A percentile compares a stretch with the other conserved stretches of the same genome.
These are phyloP conservation scores for Leishmania gerbilli DNA, from an alignment of 208 protist species.

Conservation along the genomic window DNA sequence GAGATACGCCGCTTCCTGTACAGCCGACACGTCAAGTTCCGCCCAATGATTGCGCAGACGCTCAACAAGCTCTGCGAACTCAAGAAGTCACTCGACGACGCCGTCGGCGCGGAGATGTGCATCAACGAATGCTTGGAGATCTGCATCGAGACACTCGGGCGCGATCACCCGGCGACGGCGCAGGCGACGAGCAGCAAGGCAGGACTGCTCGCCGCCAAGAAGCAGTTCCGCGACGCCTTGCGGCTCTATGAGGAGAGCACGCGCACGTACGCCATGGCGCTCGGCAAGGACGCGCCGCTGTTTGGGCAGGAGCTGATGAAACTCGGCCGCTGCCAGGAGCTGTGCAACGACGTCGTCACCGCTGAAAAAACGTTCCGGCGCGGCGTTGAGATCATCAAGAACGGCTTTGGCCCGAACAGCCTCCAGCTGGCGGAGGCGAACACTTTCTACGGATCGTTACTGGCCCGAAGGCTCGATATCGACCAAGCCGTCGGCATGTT, in stretches of 20 bases:
- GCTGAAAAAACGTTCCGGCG: slow-evolving; percentile 75
- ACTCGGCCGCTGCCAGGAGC: slow-evolving; percentile 80
- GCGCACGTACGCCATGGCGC: slow-evolving; percentile 59
- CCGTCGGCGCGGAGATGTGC: slow-evolving; percentile 83
- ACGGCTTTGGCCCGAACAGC: slow-evolving; percentile 64
- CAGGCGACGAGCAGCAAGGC: slow-evolving; percentile 88
- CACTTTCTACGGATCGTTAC: slow-evolving; percentile 73
- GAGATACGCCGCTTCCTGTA: slow-evolving; percentile 89
- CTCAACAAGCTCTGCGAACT: slow-evolving; percentile 90
- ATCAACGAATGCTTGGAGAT: slow-evolving; percentile 88
- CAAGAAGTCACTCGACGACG: slow-evolving; percentile 80
- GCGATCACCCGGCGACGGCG: slow-evolving; percentile 82
- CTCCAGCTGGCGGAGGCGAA: slow-evolving; percentile 78
- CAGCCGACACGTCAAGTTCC: slow-evolving; percentile 74
- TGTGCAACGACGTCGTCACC: slow-evolving; percentile 65
- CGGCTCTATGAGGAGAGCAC: slow-evolving; percentile 83
- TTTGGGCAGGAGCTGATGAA: slow-evolving; percentile 85
- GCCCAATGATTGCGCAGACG: slow-evolving; percentile 91
- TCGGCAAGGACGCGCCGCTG: slow-evolving; percentile 80
- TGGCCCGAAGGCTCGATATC: slow-evolving; percentile 68
- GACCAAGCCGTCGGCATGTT: slow-evolving; percentile 67
- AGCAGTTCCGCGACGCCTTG: slow-evolving; percentile 83
- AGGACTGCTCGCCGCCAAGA: slow-evolving; percentile 67
- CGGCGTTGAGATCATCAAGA: slow-evolving; percentile 66
- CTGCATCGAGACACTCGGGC: slow-evolving; percentile 79